Evolutionary conservation across 495 filamentous ascomycete genomes (phyloP).

Genomic region (Schizothecium vesticola): DNA sequence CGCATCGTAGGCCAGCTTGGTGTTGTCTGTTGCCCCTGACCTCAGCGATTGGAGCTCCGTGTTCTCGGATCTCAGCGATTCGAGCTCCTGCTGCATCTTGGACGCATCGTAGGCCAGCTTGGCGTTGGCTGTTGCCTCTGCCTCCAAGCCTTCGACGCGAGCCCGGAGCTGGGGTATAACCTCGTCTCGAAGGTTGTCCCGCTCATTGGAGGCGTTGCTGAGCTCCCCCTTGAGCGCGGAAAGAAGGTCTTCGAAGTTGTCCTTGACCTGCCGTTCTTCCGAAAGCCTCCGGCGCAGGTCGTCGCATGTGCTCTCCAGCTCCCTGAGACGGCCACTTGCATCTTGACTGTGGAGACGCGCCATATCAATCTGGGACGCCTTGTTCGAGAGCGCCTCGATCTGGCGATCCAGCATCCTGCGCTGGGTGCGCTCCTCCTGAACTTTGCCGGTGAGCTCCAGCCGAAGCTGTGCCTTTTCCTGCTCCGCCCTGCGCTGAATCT

Average conservation of each 20-base stretch:
- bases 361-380: slow-evolving; percentile 55
- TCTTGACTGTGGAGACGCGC: slow-evolving; percentile 43
- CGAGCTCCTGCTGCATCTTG: slow-evolving; percentile 74
- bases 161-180: slow-evolving; percentile 68
- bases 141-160: slow-evolving; percentile 71
- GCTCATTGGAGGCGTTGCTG: slow-evolving; percentile 75
- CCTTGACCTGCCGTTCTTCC: slow-evolving; percentile 83
- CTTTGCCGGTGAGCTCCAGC: slow-evolving; percentile 71
- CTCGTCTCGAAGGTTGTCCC: slow-evolving; percentile 86
- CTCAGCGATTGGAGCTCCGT: too few relatives aligned
- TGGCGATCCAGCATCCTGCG: slow-evolving; percentile 74
- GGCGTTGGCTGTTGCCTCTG: slow-evolving; percentile 59
- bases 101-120: slow-evolving; percentile 68
- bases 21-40: slow-evolving; percentile 57
- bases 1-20: slow-evolving; percentile 67
- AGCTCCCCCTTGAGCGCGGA: slow-evolving; percentile 77
- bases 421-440: slow-evolving; percentile 75
- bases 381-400: slow-evolving; percentile 71
- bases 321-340: slow-evolving; percentile 53
- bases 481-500: slow-evolving; percentile 73
- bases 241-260: slow-evolving; percentile 89
- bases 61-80: slow-evolving; percentile 66
- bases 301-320: slow-evolving; percentile 75
- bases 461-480: slow-evolving; percentile 87
- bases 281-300: slow-evolving; percentile 71